These are phyloP conservation scores for Flaveria linearis DNA, from an alignment of 129 eudicot genomes.

Conservation along the genomic window DNA sequence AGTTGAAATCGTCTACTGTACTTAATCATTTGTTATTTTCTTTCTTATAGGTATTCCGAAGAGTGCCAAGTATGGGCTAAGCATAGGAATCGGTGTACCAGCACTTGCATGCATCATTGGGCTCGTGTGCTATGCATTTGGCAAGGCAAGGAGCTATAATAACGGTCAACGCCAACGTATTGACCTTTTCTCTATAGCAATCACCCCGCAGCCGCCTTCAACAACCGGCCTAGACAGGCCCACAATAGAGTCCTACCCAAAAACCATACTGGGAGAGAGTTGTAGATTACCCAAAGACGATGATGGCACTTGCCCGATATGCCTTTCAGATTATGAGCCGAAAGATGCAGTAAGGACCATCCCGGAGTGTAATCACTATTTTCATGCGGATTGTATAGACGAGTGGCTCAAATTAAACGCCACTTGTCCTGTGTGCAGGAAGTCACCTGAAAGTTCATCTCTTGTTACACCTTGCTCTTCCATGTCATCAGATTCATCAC, in stretches of 20 bases:
- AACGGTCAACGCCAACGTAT: slow-evolving; percentile 25
- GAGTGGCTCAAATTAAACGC: slow-evolving; percentile 50
- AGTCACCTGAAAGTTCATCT: slow-evolving; percentile 39
- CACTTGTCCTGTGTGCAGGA: slow-evolving; percentile 53
- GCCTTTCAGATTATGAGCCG: slow-evolving; percentile 45
- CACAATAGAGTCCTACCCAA: slow-evolving; percentile 48
- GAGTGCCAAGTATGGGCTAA: slow-evolving; percentile 31
- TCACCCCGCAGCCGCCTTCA: slow-evolving; percentile 35
- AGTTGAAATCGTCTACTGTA: background rate
- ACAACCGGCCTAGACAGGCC: slow-evolving; percentile 45
- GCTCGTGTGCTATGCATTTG: slow-evolving; percentile 23
- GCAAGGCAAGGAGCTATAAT: slow-evolving; percentile 15
- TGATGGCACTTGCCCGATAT: slow-evolving; percentile 47
- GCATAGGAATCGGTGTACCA: slow-evolving; percentile 36
- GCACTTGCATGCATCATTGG: slow-evolving; percentile 25
- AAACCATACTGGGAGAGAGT: slow-evolving; percentile 43
- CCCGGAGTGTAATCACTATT: slow-evolving; percentile 55
- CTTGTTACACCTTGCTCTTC: slow-evolving; percentile 40
- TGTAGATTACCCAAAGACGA: slow-evolving; percentile 39
- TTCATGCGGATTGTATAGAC: slow-evolving; percentile 50
- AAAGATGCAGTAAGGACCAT: slow-evolving; percentile 44
- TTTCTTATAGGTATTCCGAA: slow-evolving; percentile 26
- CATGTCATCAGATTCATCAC: slow-evolving; percentile 24
- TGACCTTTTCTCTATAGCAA: slow-evolving; percentile 31
- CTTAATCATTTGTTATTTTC: background rate